Base-by-base conservation (phyloP, 805 yeast genomes). In the Yueomyces sp. region DNA sequence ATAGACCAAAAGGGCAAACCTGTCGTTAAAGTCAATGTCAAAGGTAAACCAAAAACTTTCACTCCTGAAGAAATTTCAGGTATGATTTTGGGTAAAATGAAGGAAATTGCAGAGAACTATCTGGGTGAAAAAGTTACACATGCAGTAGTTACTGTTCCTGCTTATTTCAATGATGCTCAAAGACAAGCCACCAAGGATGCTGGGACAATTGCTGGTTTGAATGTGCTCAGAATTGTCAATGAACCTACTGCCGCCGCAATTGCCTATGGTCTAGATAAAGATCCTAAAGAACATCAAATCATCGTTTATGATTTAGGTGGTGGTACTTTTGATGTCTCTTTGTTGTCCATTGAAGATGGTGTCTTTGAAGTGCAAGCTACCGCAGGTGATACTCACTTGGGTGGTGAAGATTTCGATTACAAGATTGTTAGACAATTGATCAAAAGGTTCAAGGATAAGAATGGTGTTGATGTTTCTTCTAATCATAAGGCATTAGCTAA, bases 131-230 rank as follows among this genome's bases (percentile, higher is more conserved):
- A 68, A 26, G 72, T 81, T 26, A 72, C 73, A 46, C 80, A 79
- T 52, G 92, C 92, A 3, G 92, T 84, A 33, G 79, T 83, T 41
- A 83, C 94, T 0, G 92, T 83, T n/a, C 92, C 92, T 41, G 90
- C 90, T 19, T 82, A 82, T 63, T 82, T 82, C 71, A 81, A 82
- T 62, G 92, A 82, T 60, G 71, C 83, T 41, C 92, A 82, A 64
- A 72, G 92, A 65, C 88, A 79, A 60, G 88, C 88, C 27, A 82
- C 92, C 40, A 87, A 87, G 74, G 95, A 87, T 66, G 96, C 90
- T 0, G 94, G 90, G 32, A 69, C 71, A 53, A 64, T 80, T 51
- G 83, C 82, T 12, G 90, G 90, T 28, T 62, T 83, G 51, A 78
- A 82, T 45, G 83, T 83, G 30, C 62, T 82, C 52, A 68, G 94